These are phyloP conservation scores for Trametes cingulata DNA, from an alignment of 768 basidiomycete genomes.

Conservation along the genomic window DNA sequence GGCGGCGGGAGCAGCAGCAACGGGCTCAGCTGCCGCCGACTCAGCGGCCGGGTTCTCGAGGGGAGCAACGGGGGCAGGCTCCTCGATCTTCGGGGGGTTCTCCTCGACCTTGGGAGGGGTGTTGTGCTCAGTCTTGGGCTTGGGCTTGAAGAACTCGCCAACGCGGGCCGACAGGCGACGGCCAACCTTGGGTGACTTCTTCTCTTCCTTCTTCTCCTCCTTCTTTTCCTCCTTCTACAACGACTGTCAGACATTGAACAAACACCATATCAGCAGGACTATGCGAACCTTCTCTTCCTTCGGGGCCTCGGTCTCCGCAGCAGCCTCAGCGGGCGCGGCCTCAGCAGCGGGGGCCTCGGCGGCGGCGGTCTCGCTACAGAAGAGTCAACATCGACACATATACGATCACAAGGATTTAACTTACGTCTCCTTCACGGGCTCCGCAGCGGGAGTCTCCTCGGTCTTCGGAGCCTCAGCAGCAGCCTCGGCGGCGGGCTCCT, in stretches of 20 bases:
- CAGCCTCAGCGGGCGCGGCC: slow-evolving; percentile 36
- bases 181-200: slow-evolving; percentile 57
- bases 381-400: slow-evolving; percentile 11
- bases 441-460: slow-evolving; percentile 39
- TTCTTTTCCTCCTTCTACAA: slow-evolving; percentile 49
- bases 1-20: slow-evolving; percentile 33
- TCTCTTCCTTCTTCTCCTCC: slow-evolving; percentile 44
- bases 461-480: slow-evolving; percentile 36
- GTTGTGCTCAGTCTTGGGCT: slow-evolving; percentile 62
- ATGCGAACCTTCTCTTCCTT: slow-evolving; percentile 65
- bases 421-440: slow-evolving; percentile 74
- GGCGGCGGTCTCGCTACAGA: slow-evolving; percentile 46
- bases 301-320: slow-evolving; percentile 43
- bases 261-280: neutral
- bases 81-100: slow-evolving; percentile 86
- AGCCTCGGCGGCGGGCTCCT: slow-evolving; percentile 45
- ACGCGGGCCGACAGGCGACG: slow-evolving; percentile 87
- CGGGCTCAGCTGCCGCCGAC: slow-evolving; percentile 38
- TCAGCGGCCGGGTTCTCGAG: slow-evolving; percentile 75
- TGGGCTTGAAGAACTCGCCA: slow-evolving; percentile 79
- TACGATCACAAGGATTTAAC: slow-evolving; percentile 28
- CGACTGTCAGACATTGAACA: neutral
- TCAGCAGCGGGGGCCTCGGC: slow-evolving; percentile 35
- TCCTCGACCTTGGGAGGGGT: slow-evolving; percentile 84
- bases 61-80: slow-evolving; percentile 79